Base-by-base conservation (phyloP, 2,329 filamentous ascomycete species). In the Shiraia sp. region DNA sequence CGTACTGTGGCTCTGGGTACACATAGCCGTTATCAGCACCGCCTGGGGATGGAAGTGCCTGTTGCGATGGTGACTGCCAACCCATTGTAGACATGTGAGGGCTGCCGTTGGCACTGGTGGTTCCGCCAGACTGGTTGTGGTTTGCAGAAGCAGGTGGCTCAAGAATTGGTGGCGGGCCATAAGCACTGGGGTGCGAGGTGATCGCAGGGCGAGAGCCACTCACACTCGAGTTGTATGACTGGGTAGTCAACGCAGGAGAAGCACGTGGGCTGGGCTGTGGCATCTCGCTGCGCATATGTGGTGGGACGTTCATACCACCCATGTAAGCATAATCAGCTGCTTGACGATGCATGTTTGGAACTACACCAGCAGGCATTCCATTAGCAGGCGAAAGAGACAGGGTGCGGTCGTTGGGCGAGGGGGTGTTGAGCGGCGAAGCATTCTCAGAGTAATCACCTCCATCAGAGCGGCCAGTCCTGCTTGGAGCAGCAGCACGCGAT, bases 1-100 rank as follows among this genome's bases (percentile, higher is more conserved):
- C 79, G 47, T 85, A 86, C 17, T 74, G 75, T 4, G 82, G 81
- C 56, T 95, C 90, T 0, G 89, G 87, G 55, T 96, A 95, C 6
- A 86, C 83, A 63, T 95, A 96, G 48, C 88, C 83, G 31, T 57
- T 65, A 51, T 90, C 91, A 49, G 77, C 77, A 35, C 80, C 82
- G 31, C 79, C 81, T 31, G 90, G 87, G 7, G 87, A 86, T 8
- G 86, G 83, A 53, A 90, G 83, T 23, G 80, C 79, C 51, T 83
- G 81, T 54, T 91, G 87, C 2, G 85, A 82, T 3, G 90, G 90
- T 4, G 90, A 95, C 53, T 90, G 87, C 91, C 92, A 96, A 40
- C 88, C 87, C 49, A 89, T 79, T 47, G 79, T 83, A 48, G 75
- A 72, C 83, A 96, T 89, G 69, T 96, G 91, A 36, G 92, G 91